Evolutionary conservation across 345 rosid genomes (phyloP), one percentile per base, ranked within the genome.

Genomic region (Eucalyptus pumila): DNA sequence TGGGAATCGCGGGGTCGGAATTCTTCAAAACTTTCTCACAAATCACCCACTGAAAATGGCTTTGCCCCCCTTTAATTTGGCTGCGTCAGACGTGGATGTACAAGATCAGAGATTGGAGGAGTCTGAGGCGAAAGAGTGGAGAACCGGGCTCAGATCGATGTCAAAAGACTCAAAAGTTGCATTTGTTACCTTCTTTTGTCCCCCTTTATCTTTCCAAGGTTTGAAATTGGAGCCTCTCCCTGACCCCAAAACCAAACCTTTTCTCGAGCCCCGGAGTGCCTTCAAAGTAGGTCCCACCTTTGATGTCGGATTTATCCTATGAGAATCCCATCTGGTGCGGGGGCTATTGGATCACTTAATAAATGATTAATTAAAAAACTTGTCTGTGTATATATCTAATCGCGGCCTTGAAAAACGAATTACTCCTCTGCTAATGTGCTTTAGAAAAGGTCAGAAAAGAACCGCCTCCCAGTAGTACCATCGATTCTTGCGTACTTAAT

Each of bases 321-420:
- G 37, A 69, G 2, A 16, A 0, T 69, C 0, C 0, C 24, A 34
- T 34, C 80, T 5, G 11, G 21, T 0, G 80, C 1, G 13, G 21
- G 44, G 62, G 27, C 24, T 9, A 2, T 40, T 23, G 83, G 83
- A 76, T 40, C 83, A 21, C 47, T 76, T 37, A 34, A 0, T 69
- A 34, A 34, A 69, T 17, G 44, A 17, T 69, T 69, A 76, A 0
- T 21, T 72, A 26, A 19, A 76, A 76, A 37, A 9, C 14, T 32
- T 69, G 21, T 17, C 7, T 37, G 81, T 11, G 45, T 72, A 10
- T 19, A 2, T 37, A 17, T 72, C 14, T 5, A 21, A 11, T 69
- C 45, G 27, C 27, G 0, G 5, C 27, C 24, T 76, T 11, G 8
- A 37, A 17, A 37, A 72, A 10, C 47, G 83, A 72, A 19, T 72